A percentile compares a stretch with the other conserved stretches of the same genome.
Conservation (phyloP, 495 filamentous ascomycete genomes). For the Neurospora intermedia region DNA sequence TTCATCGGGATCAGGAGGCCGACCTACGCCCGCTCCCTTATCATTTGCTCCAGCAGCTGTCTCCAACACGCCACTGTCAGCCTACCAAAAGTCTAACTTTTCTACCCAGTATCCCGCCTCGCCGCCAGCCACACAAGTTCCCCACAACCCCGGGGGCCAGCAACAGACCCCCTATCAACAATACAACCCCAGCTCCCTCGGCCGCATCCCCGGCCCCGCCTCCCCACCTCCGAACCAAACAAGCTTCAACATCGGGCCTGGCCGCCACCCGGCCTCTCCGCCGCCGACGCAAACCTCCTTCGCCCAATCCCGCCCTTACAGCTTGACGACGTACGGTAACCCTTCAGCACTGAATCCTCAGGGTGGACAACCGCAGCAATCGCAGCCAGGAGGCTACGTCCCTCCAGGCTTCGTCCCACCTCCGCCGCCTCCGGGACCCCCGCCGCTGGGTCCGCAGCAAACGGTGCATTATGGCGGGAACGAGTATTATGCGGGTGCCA, state of each 20-base stretch:
- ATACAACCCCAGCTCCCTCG: constrained; percentile 39
- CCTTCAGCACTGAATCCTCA: constrained; percentile 20
- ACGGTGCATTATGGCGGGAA: constrained; percentile 35
- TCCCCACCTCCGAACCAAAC: constrained; percentile 38
- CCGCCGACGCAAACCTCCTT: constrained; percentile 42
- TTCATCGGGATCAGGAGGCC: constrained; percentile 12
- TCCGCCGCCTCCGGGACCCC: constrained; percentile 76
- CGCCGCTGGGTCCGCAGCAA: constrained; percentile 61
- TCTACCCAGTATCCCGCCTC: constrained; percentile 40
- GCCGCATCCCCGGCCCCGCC: constrained; percentile 37
- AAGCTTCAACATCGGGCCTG: constrained; percentile 32
- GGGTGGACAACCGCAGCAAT: constrained; percentile 20
- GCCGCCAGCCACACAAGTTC: constrained; percentile 38
- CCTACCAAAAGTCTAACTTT: constrained; percentile 39
- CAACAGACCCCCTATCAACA: constrained; percentile 28
- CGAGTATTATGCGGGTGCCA: constrained; percentile 26
- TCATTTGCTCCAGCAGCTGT: constrained; percentile 11
- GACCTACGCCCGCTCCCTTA: constrained; percentile 37
- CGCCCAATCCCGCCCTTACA: constrained; percentile 19
- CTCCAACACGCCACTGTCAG: constrained; percentile 19
- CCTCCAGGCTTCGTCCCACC: constrained; percentile 84
- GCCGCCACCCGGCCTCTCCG: constrained; percentile 39
- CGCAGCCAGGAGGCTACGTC: constrained; percentile 31
- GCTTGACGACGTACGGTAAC: constrained; percentile 32
- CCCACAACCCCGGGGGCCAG: constrained; percentile 15